These are phyloP conservation scores for Cyphellophora europaea DNA, from an alignment of 2,329 filamentous ascomycete genomes.

Conservation along the genomic window DNA sequence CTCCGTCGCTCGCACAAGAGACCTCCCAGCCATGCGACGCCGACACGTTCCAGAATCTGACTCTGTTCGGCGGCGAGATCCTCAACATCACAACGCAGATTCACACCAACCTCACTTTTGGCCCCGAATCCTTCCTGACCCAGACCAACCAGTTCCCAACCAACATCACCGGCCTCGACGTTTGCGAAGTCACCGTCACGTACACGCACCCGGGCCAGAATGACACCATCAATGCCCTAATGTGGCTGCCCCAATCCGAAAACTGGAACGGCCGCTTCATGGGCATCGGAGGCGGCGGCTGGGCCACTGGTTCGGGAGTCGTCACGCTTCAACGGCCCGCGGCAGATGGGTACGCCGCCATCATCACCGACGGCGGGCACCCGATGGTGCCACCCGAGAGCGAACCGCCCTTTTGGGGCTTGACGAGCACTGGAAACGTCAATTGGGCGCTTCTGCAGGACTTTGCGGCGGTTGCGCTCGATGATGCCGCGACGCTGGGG, in stretches of 20 bases:
- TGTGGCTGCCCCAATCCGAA: constrained; percentile 23
- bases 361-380: constrained; percentile 38
- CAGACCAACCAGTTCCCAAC: no score
- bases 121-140: no score
- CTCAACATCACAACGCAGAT: constrained; percentile 12
- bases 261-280: constrained; percentile 30
- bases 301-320: constrained; percentile 9
- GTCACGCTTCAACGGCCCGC: constrained; percentile 12
- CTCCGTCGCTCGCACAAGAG: neutral
- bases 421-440: no score
- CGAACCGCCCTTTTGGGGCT: no score
- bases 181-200: constrained; percentile 35
- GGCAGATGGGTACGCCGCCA: constrained; percentile 30
- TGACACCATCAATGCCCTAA: constrained; percentile 27
- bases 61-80: constrained; percentile 14
- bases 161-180: no score
- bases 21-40: constrained; percentile 4
- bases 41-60: constrained; percentile 7
- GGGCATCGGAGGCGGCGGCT: constrained; percentile 30
- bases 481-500: constrained; percentile 25
- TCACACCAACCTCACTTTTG: constrained; percentile 14
- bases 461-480: constrained; percentile 23
- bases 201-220: constrained; percentile 34
- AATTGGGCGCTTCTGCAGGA: constrained; percentile 25
- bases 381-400: no score